Base-by-base conservation (phyloP, 371 early-diverging fungal species). In the Mucor lusitanicus region DNA sequence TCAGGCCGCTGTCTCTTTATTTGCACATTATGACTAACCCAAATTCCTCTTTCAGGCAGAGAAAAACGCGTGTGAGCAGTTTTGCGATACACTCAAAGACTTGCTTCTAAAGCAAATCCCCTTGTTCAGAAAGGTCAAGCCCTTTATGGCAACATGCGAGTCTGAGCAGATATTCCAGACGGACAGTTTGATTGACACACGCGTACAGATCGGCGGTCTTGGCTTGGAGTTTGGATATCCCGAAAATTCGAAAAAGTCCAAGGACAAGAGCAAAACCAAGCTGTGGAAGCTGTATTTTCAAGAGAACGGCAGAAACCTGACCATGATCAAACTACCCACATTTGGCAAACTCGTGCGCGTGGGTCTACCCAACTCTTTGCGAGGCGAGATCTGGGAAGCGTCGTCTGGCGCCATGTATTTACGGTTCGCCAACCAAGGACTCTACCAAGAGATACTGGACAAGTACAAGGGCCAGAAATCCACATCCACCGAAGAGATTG, bases 301-400 rank as follows among this genome's bases (percentile, higher is more conserved):
- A 75, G 95, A 93, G 57, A 86, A 92, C 71, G 99, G 99, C 3
- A 82, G 97, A 19, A 97, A 99, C 72, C 68, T 99, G 70, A 95
- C 98, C 2, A 79, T 92, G 58, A 76, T 95, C 11, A 88, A 92
- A 33, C 78, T 90, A 1, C 87, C 94, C 0, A 93, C 92, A 25
- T 97, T 97, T 80, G 87, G 90, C 30, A 92, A 93, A 60, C 85
- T 99, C 12, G 91, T 97, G 17, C 90, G 97, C 15, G 91, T 97
- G 1, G 99, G 99, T 12, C 77, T 98, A 40, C 97, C 98, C 0
- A 95, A 95, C 72, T 77, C 83, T 21, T 77, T 98, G 56, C 89
- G 99, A 23, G 97, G 97, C 6, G 99, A 99, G 78, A 87, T 97
- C 19, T 99, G 99, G 99, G 98, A 98, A 74, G 75, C 91, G 6